A percentile compares a stretch with the other conserved stretches of the same genome.
Evolutionary conservation across 768 basidiomycete genomes (phyloP).

Genomic region (Lentinula guzmanii): DNA sequence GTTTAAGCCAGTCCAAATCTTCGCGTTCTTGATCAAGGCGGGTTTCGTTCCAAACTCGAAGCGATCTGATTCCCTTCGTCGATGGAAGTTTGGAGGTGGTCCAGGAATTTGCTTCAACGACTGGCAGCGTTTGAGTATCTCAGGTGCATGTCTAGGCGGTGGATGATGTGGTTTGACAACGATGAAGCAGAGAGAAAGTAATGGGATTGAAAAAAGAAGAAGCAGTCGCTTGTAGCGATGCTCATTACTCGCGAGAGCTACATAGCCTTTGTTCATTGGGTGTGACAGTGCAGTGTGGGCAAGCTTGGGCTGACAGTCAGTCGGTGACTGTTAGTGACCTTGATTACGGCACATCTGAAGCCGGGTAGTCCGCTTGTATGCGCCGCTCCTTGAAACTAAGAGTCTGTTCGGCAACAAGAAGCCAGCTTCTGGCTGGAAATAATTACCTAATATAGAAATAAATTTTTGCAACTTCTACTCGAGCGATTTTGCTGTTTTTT

Average conservation of each 20-base stretch:
- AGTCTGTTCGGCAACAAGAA: no score
- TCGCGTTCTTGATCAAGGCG: conserved; percentile 47
- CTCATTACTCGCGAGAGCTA: not conserved
- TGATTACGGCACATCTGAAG: no score
- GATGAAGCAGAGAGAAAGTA: not conserved
- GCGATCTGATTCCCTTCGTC: conserved; percentile 34
- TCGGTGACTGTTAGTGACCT: no score
- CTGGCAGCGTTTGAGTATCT: conserved; percentile 50
- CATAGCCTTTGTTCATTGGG: not conserved
- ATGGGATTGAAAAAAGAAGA: not conserved
- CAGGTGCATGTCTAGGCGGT: conserved; percentile 52
- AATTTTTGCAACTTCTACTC: no score
- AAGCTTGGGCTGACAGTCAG: no score
- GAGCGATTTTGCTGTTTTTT: no score
- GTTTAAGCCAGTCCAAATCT: conserved; percentile 52
- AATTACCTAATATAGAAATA: no score
- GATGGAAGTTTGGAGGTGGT: conserved; percentile 1
- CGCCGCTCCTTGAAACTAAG: no score
- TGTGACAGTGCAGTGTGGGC: no score
- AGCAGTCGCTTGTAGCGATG: not conserved
- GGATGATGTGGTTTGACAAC: conserved; percentile 17
- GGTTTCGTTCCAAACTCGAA: conserved; percentile 37
- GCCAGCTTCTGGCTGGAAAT: no score
- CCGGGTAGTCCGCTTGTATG: no score
- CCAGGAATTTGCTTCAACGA: conserved; percentile 42